A percentile compares a stretch with the other conserved stretches of the same genome.
These are phyloP conservation scores for Solanum neorickii DNA, from an alignment of 257 asterid genomes.

Conservation along the genomic window DNA sequence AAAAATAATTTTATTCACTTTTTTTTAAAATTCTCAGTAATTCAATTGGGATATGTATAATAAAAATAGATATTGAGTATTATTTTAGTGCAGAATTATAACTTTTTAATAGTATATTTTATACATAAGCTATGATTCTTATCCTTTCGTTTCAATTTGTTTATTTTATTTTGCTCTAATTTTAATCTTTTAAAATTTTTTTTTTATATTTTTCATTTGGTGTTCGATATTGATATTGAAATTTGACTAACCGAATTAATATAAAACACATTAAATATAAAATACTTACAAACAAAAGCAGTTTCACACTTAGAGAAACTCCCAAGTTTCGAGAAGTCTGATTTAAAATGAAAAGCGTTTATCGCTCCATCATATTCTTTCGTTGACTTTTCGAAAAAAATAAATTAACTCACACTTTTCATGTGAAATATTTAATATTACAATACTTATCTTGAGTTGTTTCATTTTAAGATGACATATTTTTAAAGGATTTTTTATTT, in stretches of 20 bases:
- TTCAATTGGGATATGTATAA: background rate
- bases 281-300: accelerated
- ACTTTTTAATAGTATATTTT: background rate
- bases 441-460: too few species aligned
- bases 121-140: background rate
- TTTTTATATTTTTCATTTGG: too few species aligned
- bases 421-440: too few species aligned
- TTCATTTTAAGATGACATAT: too few species aligned
- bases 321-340: accelerated
- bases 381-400: background rate
- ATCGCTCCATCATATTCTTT: background rate
- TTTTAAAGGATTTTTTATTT: too few species aligned
- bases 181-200: too few species aligned
- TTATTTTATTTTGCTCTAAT: too few species aligned
- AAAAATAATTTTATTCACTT: background rate
- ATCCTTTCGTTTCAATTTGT: too few species aligned
- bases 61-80: background rate
- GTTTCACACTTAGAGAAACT: accelerated
- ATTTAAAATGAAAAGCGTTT: too few species aligned
- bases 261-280: too few species aligned
- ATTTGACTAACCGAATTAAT: too few species aligned
- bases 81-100: background rate
- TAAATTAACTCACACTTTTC: too few species aligned
- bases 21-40: background rate
- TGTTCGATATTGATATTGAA: accelerated